A percentile compares a stretch with the other conserved stretches of the same genome.
Evolutionary conservation across 129 eudicot genomes (phyloP).

Genomic region (Flaveria linearis): DNA sequence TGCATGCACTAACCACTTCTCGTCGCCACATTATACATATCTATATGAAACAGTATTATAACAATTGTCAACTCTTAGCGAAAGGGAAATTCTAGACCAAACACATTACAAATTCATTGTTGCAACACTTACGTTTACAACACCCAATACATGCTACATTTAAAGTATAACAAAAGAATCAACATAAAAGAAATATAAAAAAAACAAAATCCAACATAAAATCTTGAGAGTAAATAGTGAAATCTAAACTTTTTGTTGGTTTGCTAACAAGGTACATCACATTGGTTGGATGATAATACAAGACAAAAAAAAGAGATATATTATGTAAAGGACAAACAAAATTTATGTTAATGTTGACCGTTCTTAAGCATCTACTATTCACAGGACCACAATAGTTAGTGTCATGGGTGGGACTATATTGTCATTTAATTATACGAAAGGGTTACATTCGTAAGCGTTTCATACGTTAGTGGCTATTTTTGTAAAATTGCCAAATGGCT

Average conservation of each 20-base stretch:
- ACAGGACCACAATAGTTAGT: slow-evolving; percentile 39
- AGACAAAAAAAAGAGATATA: slow-evolving; percentile 28
- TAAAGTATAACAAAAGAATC: background rate
- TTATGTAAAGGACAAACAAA: slow-evolving; percentile 34
- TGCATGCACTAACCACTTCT: background rate
- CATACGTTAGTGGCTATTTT: slow-evolving; percentile 9
- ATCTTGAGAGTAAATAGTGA: slow-evolving; percentile 18
- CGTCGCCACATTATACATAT: background rate
- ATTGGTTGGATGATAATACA: slow-evolving; percentile 35
- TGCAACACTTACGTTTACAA: background rate
- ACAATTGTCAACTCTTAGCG: background rate
- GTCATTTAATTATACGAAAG: slow-evolving; percentile 8
- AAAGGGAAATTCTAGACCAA: background rate
- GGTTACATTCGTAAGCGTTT: background rate
- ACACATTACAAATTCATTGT: background rate
- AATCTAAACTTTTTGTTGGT: slow-evolving; percentile 19
- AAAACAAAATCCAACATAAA: background rate
- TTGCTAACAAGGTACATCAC: slow-evolving; percentile 32
- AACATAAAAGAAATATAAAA: background rate
- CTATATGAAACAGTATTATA: background rate
- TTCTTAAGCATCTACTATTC: slow-evolving; percentile 32
- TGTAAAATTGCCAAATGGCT: slow-evolving; percentile 1
- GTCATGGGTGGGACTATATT: slow-evolving; percentile 25
- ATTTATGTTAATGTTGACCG: slow-evolving; percentile 38
- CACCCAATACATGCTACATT: background rate